Base-by-base conservation (phyloP, 345 rosid species). In the Boechera divaricarpa region DNA sequence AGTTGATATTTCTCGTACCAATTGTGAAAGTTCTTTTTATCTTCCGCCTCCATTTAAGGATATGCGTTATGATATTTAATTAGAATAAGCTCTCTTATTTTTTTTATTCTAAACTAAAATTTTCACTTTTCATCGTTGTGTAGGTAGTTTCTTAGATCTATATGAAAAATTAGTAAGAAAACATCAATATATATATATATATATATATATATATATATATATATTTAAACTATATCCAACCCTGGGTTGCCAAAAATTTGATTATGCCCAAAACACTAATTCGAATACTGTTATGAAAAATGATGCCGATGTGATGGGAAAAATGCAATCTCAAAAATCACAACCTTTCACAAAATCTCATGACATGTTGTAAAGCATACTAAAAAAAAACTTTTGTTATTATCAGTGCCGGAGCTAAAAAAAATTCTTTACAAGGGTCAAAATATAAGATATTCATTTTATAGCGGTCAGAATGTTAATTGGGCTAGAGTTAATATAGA, bases 1-100 rank as follows among this genome's bases (percentile, higher is more conserved):
- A 33, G 24, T 47, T 74, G 15, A 66, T 74, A 31, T 65, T 56
- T 55, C 56, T 63, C 63, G n/a, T 73, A 54, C 61, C 4, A 54
- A 11, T 42, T 54, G 32, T 28, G 63, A 73, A 38, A 72, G 28
- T 51, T 63, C 10, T 63, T 44, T 63, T 39, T 18, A 42, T 18
- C 63, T 62, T 7, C 53, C 32, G 42, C 76, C 69, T 62, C 59
- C 36, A 32, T 45, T 45, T 32, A 12, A 6, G 15, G 67, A 24
- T 47, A 44, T 58, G 26, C 56, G 10, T 72, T 26, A 35, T 66
- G 16, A 16, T 31, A 16, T 49, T 26, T 49, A 5, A 67, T 4
- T 33, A 18, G 8, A 1, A 10, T 16, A 29, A 15, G n/a, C n/a
- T 16, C 32, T 47, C 9, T 18, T n/a, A n/a, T 32, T 28, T 4